phyloP scores from a whole-genome alignment of 768 basidiomycete genomes.

The Tulasnella sp. region DNA sequence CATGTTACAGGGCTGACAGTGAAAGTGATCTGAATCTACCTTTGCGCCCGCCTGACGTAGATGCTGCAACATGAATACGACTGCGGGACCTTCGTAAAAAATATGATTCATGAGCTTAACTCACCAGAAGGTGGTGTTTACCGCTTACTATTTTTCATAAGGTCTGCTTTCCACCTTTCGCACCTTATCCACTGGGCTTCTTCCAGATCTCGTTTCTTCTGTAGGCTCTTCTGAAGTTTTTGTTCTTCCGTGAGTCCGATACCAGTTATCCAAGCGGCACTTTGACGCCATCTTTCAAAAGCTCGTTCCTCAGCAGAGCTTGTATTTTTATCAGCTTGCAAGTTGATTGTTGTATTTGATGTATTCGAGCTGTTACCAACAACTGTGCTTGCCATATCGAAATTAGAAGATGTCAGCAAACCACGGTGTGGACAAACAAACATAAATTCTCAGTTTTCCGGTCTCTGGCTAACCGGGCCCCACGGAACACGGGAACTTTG shows the following conservation, averaged over 20 bases:
- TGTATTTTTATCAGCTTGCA: too few species aligned
- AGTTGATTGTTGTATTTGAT: too few species aligned
- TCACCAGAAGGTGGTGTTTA: not conserved
- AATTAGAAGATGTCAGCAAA: too few species aligned
- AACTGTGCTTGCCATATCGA: too few species aligned
- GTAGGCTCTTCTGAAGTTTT: slow-evolving; percentile 26
- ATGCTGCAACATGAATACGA: slow-evolving; percentile 87
- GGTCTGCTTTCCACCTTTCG: slow-evolving; percentile 54
- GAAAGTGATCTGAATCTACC: slow-evolving; percentile 56
- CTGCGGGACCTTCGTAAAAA: slow-evolving; percentile 50
- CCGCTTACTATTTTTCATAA: slow-evolving; percentile 59
- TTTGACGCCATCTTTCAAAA: slow-evolving; percentile 42
- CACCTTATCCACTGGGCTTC: slow-evolving; percentile 36
- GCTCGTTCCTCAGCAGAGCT: slow-evolving; percentile 19
- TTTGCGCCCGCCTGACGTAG: slow-evolving; percentile 60
- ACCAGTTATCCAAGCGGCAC: slow-evolving; percentile 38
- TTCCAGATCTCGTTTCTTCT: too few species aligned
- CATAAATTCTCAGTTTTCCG: too few species aligned
- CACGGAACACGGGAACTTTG: too few species aligned
- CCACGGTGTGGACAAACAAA: too few species aligned
- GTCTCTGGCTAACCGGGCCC: too few species aligned
- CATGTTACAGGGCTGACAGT: slow-evolving; percentile 73
- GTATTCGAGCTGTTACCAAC: too few species aligned
- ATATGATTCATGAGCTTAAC: not conserved
- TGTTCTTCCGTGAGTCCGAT: slow-evolving; percentile 34